A percentile compares a stretch with the other conserved stretches of the same genome.
phyloP scores from a whole-genome alignment of 2,329 filamentous ascomycete genomes.

The Neonectria punicea region DNA sequence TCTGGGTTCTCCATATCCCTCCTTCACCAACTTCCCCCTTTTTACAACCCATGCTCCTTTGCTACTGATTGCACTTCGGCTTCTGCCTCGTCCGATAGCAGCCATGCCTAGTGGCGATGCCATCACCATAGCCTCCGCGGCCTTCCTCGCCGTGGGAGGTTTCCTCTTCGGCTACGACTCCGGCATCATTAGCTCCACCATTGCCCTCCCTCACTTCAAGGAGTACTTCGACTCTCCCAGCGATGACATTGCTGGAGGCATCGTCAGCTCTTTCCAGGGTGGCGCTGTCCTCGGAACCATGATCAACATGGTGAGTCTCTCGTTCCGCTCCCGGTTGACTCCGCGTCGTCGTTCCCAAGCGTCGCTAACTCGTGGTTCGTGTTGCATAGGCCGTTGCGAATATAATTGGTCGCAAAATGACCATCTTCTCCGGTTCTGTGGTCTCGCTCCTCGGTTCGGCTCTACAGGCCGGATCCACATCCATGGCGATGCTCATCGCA shows the following conservation, averaged over 20 bases:
- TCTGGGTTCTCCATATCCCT: background rate
- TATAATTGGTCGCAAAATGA: constrained; percentile 43
- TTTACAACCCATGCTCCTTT: too few relatives aligned
- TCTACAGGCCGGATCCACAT: constrained; percentile 46
- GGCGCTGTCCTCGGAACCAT: constrained; percentile 43
- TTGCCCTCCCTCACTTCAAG: constrained; percentile 46
- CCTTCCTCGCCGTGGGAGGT: constrained; percentile 42
- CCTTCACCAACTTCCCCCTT: background rate
- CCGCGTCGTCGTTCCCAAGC: background rate
- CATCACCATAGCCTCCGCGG: constrained; percentile 36
- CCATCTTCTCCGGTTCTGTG: constrained; percentile 45
- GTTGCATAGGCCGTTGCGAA: constrained; percentile 40
- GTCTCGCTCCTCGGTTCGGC: constrained; percentile 45
- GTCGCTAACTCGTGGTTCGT: background rate
- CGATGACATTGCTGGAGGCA: constrained; percentile 38
- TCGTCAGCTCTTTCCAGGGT: constrained; percentile 43
- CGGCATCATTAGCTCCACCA: constrained; percentile 54
- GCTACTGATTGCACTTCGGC: background rate
- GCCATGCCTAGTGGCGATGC: constrained; percentile 24
- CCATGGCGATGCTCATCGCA: constrained; percentile 56
- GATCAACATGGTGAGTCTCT: constrained; percentile 40
- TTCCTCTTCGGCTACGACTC: constrained; percentile 59
- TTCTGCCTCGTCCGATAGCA: background rate
- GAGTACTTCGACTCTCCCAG: constrained; percentile 54
- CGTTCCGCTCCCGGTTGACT: too few relatives aligned